A percentile compares a stretch with the other conserved stretches of the same genome.
phyloP scores from a whole-genome alignment of 2,329 filamentous ascomycete genomes.

The Elsinoe perseae region DNA sequence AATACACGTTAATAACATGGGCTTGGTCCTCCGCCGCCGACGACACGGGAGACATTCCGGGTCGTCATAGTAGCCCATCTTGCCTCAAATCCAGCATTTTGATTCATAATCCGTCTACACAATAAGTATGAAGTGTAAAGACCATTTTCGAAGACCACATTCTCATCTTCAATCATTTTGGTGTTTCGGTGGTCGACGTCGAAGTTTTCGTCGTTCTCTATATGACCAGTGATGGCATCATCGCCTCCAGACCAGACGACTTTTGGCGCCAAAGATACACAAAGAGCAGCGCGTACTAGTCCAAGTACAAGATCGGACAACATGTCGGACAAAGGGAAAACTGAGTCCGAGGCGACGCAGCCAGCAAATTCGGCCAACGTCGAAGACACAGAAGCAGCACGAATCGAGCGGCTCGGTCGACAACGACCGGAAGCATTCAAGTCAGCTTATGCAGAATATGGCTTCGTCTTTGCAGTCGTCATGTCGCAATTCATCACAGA shows the following conservation, averaged over 20 bases:
- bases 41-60: conserved; percentile 4
- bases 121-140: conserved; percentile 4
- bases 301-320: background rate
- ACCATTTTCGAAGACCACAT: background rate
- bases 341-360: background rate
- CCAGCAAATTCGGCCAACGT: background rate
- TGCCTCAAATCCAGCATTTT: background rate
- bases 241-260: background rate
- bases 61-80: conserved; percentile 11
- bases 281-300: background rate
- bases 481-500: conserved; percentile 32
- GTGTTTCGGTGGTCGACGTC: background rate
- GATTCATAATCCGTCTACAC: conserved; percentile 1
- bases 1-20: background rate
- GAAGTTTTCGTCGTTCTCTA: background rate
- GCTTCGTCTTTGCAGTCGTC: conserved; percentile 31
- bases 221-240: conserved; percentile 5
- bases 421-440: conserved; percentile 15
- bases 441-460: conserved; percentile 26
- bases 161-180: background rate
- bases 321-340: background rate
- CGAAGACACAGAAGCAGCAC: conserved; percentile 9
- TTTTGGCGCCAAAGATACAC: background rate
- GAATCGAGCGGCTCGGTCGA: conserved; percentile 12
- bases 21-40: conserved; percentile 9